Percentiles rank a stretch among this genome's conserved stretches.
phyloP scores from a whole-genome alignment of 129 eudicot species.

The Oenanthe sinensis region DNA sequence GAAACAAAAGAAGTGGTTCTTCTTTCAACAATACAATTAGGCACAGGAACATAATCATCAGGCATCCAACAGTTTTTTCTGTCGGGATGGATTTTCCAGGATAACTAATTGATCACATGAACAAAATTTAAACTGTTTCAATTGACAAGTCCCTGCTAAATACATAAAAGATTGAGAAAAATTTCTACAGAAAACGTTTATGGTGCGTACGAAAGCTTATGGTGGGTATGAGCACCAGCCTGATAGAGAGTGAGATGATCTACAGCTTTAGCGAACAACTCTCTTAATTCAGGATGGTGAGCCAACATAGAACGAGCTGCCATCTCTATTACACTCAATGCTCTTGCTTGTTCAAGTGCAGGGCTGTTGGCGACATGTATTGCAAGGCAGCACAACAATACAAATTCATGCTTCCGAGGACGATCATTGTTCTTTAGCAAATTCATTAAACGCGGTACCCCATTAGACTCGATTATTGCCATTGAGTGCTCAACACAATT shows the following conservation, averaged over 20 bases:
- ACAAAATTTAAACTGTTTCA: not conserved
- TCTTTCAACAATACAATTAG: not conserved
- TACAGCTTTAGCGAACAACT: conserved; percentile 42
- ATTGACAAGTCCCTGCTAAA: not conserved
- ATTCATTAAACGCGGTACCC: conserved; percentile 38
- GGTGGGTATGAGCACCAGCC: conserved; percentile 34
- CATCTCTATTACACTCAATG: conserved; percentile 46
- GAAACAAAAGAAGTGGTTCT: not conserved
- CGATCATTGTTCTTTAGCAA: conserved; percentile 38
- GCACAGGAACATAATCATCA: not conserved
- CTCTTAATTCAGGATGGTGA: conserved; percentile 51
- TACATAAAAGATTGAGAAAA: not conserved
- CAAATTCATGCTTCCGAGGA: conserved; percentile 35
- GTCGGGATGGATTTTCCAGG: conserved; percentile 3
- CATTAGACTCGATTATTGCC: conserved; percentile 51
- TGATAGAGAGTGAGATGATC: conserved; percentile 56
- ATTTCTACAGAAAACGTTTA: conserved; percentile 4
- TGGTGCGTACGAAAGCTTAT: conserved; percentile 21
- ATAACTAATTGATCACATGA: not conserved
- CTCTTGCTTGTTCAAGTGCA: conserved; percentile 52
- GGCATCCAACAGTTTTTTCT: not conserved
- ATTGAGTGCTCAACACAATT: conserved; percentile 55
- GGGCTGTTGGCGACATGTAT: conserved; percentile 47
- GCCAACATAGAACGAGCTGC: conserved; percentile 41
- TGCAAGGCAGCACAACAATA: conserved; percentile 56